Evolutionary conservation across 2,329 filamentous ascomycete species (phyloP).

Genomic region (Aureobasidium mangrovei): DNA sequence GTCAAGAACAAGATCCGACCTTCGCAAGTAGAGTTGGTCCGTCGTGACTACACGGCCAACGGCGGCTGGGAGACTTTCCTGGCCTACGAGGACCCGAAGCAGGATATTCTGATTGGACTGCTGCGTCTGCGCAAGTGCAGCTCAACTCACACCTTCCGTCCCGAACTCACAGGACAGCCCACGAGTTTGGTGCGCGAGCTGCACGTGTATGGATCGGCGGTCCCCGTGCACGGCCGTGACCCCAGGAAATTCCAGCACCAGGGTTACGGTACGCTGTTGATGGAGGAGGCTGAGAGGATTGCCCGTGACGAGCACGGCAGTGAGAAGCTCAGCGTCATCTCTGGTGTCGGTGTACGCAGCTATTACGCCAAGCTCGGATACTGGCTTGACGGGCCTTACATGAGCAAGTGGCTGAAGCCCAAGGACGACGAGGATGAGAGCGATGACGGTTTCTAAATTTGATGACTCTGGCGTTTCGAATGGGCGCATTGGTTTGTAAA

Average conservation of each 20-base stretch:
- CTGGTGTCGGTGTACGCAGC: constrained; percentile 89
- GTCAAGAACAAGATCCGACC: constrained; percentile 98
- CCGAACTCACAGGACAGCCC: constrained; percentile 75
- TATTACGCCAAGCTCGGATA: constrained; percentile 94
- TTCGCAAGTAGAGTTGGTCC: constrained; percentile 89
- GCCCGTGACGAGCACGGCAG: constrained; percentile 91
- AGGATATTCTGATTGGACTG: constrained; percentile 91
- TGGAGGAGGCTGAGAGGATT: constrained; percentile 97
- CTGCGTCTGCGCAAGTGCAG: constrained; percentile 86
- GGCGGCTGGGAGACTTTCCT: constrained; percentile 98
- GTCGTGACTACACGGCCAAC: constrained; percentile 89
- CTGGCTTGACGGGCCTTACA: constrained; percentile 81
- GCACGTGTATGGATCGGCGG: constrained; percentile 93
- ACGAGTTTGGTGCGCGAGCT: constrained; percentile 89
- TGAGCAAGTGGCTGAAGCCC: constrained; percentile 31
- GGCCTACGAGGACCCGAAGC: constrained; percentile 95
- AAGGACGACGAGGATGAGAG: constrained; percentile 17
- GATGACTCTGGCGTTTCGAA: too few species aligned
- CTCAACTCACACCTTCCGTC: constrained; percentile 81
- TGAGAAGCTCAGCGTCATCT: constrained; percentile 91
- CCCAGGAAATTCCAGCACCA: constrained; percentile 98
- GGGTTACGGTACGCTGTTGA: constrained; percentile 87
- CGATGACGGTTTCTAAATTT: constrained; percentile 16
- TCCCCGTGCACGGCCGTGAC: constrained; percentile 93
- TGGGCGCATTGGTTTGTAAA: neutral